Evolutionary conservation across 1,139 yeast genomes (phyloP), one percentile per base, ranked within the genome.

Genomic region (Meyerozyma elateridarum): DNA sequence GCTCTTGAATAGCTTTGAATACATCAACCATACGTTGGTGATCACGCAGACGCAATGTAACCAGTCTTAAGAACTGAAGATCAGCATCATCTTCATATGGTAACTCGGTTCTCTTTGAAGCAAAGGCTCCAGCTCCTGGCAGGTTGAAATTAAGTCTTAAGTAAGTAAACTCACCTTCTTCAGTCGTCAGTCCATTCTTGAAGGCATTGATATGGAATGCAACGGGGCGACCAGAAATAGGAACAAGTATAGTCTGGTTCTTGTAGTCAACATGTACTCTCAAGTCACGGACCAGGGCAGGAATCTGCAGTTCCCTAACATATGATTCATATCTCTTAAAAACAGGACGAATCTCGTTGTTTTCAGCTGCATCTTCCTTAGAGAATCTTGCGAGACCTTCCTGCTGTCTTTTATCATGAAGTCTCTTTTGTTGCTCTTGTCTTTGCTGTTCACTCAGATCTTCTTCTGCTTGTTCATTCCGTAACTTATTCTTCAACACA

Each of bases 181-280:
- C 98, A 45, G 83, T 87, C 52, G 88, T 91, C 15, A 95, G 84
- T 31, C 96, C 97, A 56, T 87, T 89, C 54, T 89, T 91, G 61
- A 85, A 89, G 6, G 96, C 70, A 52, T 88, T 87, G 49, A 91
- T 88, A 56, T 91, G 98, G 70, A 91, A 89, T 18, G 98, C 98
- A 31, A 93, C 98, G 2, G 98, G 96, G 51, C 98, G 76, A 39
- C 98, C 98, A 49, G 83, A 78, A 39, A 91, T 84, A 31, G 98
- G 98, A 38, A 91, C 65, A 39, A 91, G 76, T 35, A 91, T 84
- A 1, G 97, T 85, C 59, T 88, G 96, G 39, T 84, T 76, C 51
- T 85, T 87, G 54, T 77, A 70, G 55, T 91, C 98, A 36, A 91
- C 89, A 50, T 84, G 91, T 40, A 91, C 79, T 53, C 81, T 80